Conservation (phyloP, 2,329 filamentous ascomycete genomes). For the Pseudonectria buxi region DNA sequence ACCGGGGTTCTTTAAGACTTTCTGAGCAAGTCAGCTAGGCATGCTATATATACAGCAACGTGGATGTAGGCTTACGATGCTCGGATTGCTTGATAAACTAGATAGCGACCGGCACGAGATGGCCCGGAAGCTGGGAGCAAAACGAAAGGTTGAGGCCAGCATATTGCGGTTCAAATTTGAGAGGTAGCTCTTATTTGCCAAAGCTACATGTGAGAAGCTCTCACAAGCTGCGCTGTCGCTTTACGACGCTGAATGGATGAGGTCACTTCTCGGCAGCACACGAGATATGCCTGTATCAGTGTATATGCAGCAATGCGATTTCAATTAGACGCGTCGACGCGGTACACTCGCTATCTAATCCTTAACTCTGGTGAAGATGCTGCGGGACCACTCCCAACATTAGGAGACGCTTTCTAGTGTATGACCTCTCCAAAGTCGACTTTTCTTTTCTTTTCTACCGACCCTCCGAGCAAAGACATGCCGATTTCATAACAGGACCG, state of each 20-base stretch:
- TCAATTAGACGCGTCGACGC: constrained; percentile 37
- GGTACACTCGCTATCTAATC: constrained; percentile 10
- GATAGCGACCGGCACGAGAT: constrained; percentile 31
- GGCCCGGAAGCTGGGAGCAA: constrained; percentile 12
- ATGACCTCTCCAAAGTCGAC: constrained; percentile 1
- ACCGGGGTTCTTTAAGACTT: constrained; percentile 47
- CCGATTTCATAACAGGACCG: constrained; percentile 5
- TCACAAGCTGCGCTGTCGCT: constrained; percentile 1
- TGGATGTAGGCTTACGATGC: constrained; percentile 41
- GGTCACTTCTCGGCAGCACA: constrained; percentile 19
- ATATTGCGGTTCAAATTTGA: constrained; percentile 13
- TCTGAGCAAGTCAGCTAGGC: constrained; percentile 34
- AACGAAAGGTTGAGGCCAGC: constrained; percentile 20
- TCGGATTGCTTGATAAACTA: constrained; percentile 43
- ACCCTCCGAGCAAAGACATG: constrained; percentile 9
- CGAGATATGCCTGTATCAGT: constrained; percentile 13
- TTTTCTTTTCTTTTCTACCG: neutral
- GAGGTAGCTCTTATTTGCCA: constrained; percentile 1
- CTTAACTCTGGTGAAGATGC: neutral
- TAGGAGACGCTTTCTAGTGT: too few species aligned
- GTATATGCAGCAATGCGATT: constrained; percentile 23
- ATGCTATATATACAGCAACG: neutral
- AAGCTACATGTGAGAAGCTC: constrained; percentile 3
- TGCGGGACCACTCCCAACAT: constrained; percentile 7
- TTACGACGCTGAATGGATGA: constrained; percentile 19